These are phyloP conservation scores for Alternaria longipes DNA, from an alignment of 2,329 filamentous ascomycete genomes.

Conservation along the genomic window DNA sequence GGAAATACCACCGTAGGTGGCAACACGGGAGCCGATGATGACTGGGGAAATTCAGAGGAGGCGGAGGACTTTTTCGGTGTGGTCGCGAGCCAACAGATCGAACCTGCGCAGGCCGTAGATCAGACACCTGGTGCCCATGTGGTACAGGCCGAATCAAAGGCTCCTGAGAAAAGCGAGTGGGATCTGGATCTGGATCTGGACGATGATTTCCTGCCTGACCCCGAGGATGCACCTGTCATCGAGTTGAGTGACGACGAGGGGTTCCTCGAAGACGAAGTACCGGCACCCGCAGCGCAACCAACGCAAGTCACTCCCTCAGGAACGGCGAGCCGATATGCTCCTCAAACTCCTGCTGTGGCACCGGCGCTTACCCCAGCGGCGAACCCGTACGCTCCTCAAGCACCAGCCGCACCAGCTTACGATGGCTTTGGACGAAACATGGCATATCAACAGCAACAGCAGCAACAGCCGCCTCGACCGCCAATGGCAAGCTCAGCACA, in stretches of 20 bases:
- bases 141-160: constrained; percentile 22
- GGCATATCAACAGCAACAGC: constrained; percentile 39
- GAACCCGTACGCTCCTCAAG: constrained; percentile 62
- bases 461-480: constrained; percentile 53
- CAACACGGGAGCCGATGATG: constrained; percentile 41
- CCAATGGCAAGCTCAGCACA: constrained; percentile 65
- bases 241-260: constrained; percentile 87
- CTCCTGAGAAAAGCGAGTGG: constrained; percentile 72
- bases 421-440: constrained; percentile 43
- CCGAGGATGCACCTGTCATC: constrained; percentile 61
- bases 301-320: constrained; percentile 27
- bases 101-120: constrained; percentile 28
- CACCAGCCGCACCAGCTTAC: constrained; percentile 46
- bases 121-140: constrained; percentile 34
- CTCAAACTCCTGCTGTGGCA: constrained; percentile 39
- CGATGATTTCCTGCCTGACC: constrained; percentile 73
- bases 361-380: constrained; percentile 28
- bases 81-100: constrained; percentile 23
- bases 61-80: constrained; percentile 45
- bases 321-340: constrained; percentile 49
- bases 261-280: constrained; percentile 75
- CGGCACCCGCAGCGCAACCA: constrained; percentile 32
- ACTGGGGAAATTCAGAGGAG: constrained; percentile 49
- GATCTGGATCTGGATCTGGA: constrained; percentile 87
- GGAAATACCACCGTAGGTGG: constrained; percentile 42